Evolutionary conservation across 1,284 basidiomycete genomes (phyloP).

Genomic region (Peniophora sp.): DNA sequence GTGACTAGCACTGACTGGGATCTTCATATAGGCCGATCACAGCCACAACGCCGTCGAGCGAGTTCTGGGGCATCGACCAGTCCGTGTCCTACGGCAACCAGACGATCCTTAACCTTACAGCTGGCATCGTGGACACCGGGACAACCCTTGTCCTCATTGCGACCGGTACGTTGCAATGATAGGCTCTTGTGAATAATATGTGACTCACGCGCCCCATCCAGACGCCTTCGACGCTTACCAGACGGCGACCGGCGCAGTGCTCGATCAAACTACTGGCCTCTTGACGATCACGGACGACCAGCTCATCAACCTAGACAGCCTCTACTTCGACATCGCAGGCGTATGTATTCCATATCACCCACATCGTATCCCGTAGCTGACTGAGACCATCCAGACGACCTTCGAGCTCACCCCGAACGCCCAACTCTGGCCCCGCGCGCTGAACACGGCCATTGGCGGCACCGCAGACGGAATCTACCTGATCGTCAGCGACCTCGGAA

Average conservation of each 20-base stretch:
- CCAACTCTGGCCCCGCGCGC: slow-evolving; percentile 38
- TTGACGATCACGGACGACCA: slow-evolving; percentile 28
- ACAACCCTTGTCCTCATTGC: slow-evolving; percentile 31
- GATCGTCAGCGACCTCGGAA: slow-evolving; percentile 27
- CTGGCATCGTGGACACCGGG: slow-evolving; percentile 62
- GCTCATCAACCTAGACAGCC: slow-evolving; percentile 28
- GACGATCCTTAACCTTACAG: slow-evolving; percentile 37
- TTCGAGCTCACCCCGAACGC: slow-evolving; percentile 37
- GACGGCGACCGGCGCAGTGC: slow-evolving; percentile 26
- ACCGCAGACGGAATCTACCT: slow-evolving; percentile 34
- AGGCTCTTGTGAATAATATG: too few relatives aligned
- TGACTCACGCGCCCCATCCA: slow-evolving; percentile 4
- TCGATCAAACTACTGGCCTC: slow-evolving; percentile 29
- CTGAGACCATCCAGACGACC: slow-evolving; percentile 15
- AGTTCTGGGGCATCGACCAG: slow-evolving; percentile 61
- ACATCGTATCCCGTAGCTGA: not conserved
- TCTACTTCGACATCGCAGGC: slow-evolving; percentile 33
- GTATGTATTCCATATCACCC: slow-evolving; percentile 17
- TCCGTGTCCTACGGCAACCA: slow-evolving; percentile 45
- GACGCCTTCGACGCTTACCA: slow-evolving; percentile 26
- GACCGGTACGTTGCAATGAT: slow-evolving; percentile 13
- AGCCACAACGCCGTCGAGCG: slow-evolving; percentile 33
- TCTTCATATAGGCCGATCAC: slow-evolving; percentile 35
- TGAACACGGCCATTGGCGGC: slow-evolving; percentile 37
- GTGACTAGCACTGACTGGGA: too few relatives aligned